Base-by-base conservation (phyloP, 805 yeast species). In the Groenewaldozyma tartarivorans region DNA sequence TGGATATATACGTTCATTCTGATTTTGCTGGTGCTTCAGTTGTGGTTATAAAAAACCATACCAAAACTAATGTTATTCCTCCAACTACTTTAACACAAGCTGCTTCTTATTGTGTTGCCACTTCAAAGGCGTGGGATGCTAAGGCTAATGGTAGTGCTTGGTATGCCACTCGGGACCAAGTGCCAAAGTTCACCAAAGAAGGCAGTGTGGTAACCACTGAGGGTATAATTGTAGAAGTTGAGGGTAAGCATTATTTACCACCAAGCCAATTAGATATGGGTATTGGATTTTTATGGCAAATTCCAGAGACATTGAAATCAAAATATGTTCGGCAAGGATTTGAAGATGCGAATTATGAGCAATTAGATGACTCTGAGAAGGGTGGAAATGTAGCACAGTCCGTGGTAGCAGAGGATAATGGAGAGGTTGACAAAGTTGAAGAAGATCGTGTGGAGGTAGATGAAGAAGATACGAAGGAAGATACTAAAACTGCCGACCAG, bases 251-350 rank as follows among this genome's bases (percentile, higher is more conserved):
- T 16, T 72, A 65, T 48, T 63, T 88, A 49, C 78, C 66, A 2
- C 85, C 96, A 3, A 71, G 80, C n/a, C 94, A 80, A 50, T 58
- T 88, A 52, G 86, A 79, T 1, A 81, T 92, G 92, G 98, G 98
- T 0, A 68, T 88, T 50, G 96, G 83, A 0, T 70, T 92, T 40
- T 53, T 84, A 43, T 85, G 94, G 82, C 63, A 79, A 43, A 67
- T 76, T 1, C 81, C 81, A 38, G 80, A 73, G 24, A 68, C 70
- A 2, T 66, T 76, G 2, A 13, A 9, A 13, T 7, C 11, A 24
- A 24, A 24, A 13, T 24, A 24, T 24, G 13, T 7, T 9, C 7
- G 13, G 29, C 11, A 7, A 9, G 29, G 29, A 7, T 9, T 13
- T 24, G 29, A 24, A 13, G 11, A 24, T 13, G 29, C 29, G 29